Evolutionary conservation across 192 early-diverging fungal genomes (phyloP).

Genomic region (Piromyces finnis): DNA sequence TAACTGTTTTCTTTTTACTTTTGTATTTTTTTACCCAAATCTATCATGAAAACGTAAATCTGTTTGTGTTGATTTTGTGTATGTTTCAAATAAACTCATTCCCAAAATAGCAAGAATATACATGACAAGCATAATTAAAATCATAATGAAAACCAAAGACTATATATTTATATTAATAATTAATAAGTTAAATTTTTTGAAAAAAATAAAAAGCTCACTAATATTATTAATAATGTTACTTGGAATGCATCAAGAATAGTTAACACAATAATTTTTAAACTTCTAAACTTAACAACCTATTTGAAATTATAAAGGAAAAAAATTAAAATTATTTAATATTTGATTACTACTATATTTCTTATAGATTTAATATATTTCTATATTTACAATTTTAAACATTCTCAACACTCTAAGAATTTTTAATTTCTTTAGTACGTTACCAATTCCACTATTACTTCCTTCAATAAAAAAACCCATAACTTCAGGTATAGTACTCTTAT

Average conservation of each 20-base stretch:
- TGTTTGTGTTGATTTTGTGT: conserved; percentile 3
- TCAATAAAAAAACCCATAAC: conserved; percentile 2
- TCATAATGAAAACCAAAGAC: conserved; percentile 20
- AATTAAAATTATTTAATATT: no score
- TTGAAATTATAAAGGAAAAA: no score
- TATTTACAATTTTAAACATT: conserved; percentile 12
- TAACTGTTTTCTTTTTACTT: background rate
- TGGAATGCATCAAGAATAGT: conserved; percentile 22
- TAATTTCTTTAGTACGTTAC: background rate
- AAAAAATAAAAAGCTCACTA: no score
- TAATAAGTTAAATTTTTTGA: no score
- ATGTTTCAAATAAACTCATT: conserved; percentile 12
- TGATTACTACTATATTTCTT: no score
- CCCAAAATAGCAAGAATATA: conserved; percentile 15
- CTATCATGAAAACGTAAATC: conserved; percentile 10
- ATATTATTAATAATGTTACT: background rate
- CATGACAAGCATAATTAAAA: conserved; percentile 13
- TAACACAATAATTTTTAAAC: conserved; percentile 15
- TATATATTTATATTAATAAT: background rate
- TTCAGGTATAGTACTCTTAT: conserved; percentile 2
- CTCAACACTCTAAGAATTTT: conserved; percentile 11
- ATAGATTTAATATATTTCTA: no score
- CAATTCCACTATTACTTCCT: background rate
- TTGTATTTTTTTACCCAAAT: conserved; percentile 4
- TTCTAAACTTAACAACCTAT: conserved; percentile 6